Evolutionary conservation across 805 yeast genomes (phyloP).

Genomic region (Suhomyces pyralidae): DNA sequence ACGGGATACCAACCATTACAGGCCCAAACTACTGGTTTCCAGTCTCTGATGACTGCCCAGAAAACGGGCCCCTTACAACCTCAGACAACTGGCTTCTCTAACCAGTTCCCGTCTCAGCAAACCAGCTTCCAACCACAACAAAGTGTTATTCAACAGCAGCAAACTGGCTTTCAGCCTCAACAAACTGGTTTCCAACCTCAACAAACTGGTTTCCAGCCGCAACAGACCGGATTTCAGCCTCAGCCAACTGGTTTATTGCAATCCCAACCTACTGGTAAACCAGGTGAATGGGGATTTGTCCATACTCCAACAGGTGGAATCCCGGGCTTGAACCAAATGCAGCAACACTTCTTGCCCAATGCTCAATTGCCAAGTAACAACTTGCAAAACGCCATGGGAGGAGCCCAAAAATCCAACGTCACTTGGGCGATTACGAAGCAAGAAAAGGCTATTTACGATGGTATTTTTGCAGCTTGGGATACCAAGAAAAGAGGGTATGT

Average conservation of each 20-base stretch:
- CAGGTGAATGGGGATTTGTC: constrained; percentile 81
- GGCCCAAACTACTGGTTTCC: constrained; percentile 40
- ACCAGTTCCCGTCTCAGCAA: constrained; percentile 14
- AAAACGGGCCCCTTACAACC: constrained; percentile 16
- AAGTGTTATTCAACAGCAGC: constrained; percentile 36
- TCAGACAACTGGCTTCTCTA: constrained; percentile 18
- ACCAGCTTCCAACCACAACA: constrained; percentile 41
- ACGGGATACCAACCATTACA: constrained; percentile 20
- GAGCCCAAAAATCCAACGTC: constrained; percentile 48
- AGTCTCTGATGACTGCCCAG: constrained; percentile 25
- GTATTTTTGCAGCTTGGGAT: constrained; percentile 88
- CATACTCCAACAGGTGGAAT: constrained; percentile 66
- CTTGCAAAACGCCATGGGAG: constrained; percentile 44
- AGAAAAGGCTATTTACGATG: constrained; percentile 82
- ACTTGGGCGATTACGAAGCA: constrained; percentile 84
- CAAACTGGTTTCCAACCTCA: constrained; percentile 22
- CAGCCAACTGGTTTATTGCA: constrained; percentile 45
- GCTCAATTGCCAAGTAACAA: constrained; percentile 35
- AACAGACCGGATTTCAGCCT: constrained; percentile 34
- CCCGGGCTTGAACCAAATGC: constrained; percentile 67
- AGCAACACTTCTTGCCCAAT: constrained; percentile 62
- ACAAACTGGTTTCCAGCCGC: constrained; percentile 18
- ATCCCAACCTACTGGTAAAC: constrained; percentile 61
- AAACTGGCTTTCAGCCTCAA: constrained; percentile 28
- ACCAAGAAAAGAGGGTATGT: constrained; percentile 61